Evolutionary conservation across 805 yeast species (phyloP).

Genomic region (Pichia insulana): DNA sequence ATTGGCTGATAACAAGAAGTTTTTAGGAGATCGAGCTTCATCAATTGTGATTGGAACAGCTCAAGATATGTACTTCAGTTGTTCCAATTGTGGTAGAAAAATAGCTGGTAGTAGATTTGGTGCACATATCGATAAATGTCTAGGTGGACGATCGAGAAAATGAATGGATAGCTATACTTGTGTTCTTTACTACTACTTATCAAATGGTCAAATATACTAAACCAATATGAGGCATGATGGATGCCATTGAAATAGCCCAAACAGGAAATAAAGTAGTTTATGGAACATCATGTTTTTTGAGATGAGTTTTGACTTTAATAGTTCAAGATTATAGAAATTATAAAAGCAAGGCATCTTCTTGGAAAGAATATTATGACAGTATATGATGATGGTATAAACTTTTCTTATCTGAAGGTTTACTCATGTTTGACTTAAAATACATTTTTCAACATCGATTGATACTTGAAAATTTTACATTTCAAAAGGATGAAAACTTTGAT

Average conservation of each 20-base stretch:
- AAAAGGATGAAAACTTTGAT: not conserved
- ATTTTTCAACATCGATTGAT: not conserved
- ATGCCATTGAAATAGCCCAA: slow-evolving; percentile 5
- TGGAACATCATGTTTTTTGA: slow-evolving; percentile 10
- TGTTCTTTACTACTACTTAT: not conserved
- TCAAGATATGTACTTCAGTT: slow-evolving; percentile 49
- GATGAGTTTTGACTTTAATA: not conserved
- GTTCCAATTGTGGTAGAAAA: slow-evolving; percentile 75
- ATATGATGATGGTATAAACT: too few relatives aligned
- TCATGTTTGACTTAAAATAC: not conserved
- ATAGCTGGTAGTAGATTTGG: slow-evolving; percentile 91
- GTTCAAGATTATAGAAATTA: too few relatives aligned
- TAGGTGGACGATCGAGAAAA: slow-evolving; percentile 59
- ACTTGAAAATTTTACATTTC: not conserved
- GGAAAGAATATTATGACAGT: too few relatives aligned
- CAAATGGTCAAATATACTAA: not conserved
- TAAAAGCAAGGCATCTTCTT: too few relatives aligned
- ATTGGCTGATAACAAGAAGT: slow-evolving; percentile 5
- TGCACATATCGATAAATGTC: slow-evolving; percentile 83
- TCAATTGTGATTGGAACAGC: slow-evolving; percentile 13
- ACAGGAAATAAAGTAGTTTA: slow-evolving; percentile 2
- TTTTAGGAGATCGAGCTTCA: slow-evolving; percentile 10
- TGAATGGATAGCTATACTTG: slow-evolving; percentile 6
- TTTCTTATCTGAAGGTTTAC: too few relatives aligned
- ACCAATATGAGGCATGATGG: not conserved